phyloP scores from a whole-genome alignment of 2,329 filamentous ascomycete species.

The Fusarium sp. region DNA sequence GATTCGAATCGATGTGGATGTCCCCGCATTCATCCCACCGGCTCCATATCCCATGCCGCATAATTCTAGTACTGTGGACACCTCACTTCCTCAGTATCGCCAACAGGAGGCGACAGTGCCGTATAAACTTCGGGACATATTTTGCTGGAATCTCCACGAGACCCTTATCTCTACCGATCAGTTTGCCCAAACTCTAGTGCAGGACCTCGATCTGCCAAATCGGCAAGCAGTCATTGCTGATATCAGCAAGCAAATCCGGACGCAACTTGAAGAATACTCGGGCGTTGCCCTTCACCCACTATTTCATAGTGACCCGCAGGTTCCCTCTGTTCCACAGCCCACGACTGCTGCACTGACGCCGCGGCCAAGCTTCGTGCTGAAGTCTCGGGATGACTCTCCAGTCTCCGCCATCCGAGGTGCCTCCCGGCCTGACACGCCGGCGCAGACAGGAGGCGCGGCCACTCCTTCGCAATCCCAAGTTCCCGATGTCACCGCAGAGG shows the following conservation, averaged over 20 bases:
- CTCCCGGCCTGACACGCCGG: constrained; percentile 69
- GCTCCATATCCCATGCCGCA: constrained; percentile 71
- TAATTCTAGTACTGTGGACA: constrained; percentile 73
- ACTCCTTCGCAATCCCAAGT: constrained; percentile 60
- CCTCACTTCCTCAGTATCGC: constrained; percentile 81
- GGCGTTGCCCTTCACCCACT: constrained; percentile 93
- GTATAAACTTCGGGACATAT: constrained; percentile 93
- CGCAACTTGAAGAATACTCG: constrained; percentile 95
- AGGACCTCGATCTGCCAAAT: constrained; percentile 91
- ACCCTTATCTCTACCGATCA: constrained; percentile 93
- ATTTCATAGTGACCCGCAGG: constrained; percentile 73
- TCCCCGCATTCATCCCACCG: constrained; percentile 79
- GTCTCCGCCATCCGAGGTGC: constrained; percentile 48
- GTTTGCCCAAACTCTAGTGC: constrained; percentile 90
- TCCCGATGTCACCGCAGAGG: constrained; percentile 74
- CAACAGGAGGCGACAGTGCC: constrained; percentile 82
- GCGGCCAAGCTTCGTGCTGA: constrained; percentile 47
- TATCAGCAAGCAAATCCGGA: constrained; percentile 93
- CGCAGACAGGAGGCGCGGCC: constrained; percentile 62
- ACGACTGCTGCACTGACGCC: constrained; percentile 43
- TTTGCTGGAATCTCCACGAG: constrained; percentile 98
- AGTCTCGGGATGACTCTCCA: constrained; percentile 55
- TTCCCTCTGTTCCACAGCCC: constrained; percentile 37
- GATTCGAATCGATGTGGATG: constrained; percentile 95
- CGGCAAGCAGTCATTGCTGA: constrained; percentile 76